Evolutionary conservation across 148 eudicot species (phyloP), one percentile per base, ranked within the genome.

Genomic region (Chenopodium berlandieri): DNA sequence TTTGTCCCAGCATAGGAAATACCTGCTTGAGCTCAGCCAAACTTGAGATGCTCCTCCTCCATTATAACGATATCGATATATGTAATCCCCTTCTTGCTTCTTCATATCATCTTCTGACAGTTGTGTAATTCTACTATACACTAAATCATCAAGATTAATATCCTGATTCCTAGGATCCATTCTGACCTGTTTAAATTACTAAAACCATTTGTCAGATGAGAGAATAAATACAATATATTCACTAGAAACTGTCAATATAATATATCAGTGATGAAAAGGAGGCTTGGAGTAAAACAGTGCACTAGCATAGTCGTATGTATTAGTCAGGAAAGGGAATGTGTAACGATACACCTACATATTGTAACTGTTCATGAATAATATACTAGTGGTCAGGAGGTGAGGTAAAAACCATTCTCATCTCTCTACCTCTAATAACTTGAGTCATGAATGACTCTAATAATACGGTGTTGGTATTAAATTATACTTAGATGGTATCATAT

Each of bases 31-130:
- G 81, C 99, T 89, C 79, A 96, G 89, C 99, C 99, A 96, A 86
- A 96, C 92, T 85, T 96, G 99, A 89, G 99, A 94, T 86, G 97
- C 98, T 37, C 99, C 99, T 23, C 99, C 99, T 84, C 99, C 98
- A 90, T 89, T 91, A 83, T 94, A 96, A 60, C 97, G 98, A 75
- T 96, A 96, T 34, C 93, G 94, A 83, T 96, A 96, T 64, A 96
- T 83, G 84, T 96, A 96, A 81, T 87, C 94, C 32, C 94, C 97
- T 82, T 94, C 99, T 89, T 96, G 99, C 79, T 86, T 90, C 83
- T 89, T 92, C 90, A 94, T 87, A 76, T 96, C 98, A 73, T 92
- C 97, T 71, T 90, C 97, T 72, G 89, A 89, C 72, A 94, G 91
- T 77, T 79, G 85, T 67, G 88, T 65, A 75, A 90, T 78, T 83